Conservation (phyloP, 768 basidiomycete genomes). For the Cubamyces lactineus region DNA sequence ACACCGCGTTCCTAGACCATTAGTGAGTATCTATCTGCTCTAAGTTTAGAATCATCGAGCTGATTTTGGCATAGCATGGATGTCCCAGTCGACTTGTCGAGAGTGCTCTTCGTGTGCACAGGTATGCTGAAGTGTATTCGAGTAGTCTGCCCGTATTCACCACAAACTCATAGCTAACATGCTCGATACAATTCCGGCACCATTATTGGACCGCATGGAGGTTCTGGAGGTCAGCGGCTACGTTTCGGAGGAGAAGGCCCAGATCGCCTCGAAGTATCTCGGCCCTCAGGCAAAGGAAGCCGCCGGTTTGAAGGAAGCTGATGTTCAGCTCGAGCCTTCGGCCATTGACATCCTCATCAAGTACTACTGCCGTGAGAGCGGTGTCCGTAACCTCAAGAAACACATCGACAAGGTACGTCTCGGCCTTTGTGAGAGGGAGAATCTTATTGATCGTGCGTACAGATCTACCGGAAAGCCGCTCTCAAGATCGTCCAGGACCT, state of each 20-base stretch:
- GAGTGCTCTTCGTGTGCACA: slow-evolving; percentile 97
- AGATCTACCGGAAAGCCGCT: slow-evolving; percentile 98
- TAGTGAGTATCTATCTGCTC: slow-evolving; percentile 61
- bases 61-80: slow-evolving; percentile 68
- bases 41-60: neutral
- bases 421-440: neutral
- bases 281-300: slow-evolving; percentile 93
- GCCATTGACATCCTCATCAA: slow-evolving; percentile 91
- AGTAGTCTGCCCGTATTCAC: neutral
- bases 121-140: slow-evolving; percentile 36
- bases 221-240: slow-evolving; percentile 94
- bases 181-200: slow-evolving; percentile 92
- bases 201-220: slow-evolving; percentile 94
- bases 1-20: slow-evolving; percentile 91
- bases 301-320: slow-evolving; percentile 81
- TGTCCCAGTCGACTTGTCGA: slow-evolving; percentile 93
- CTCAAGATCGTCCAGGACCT: slow-evolving; percentile 89
- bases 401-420: slow-evolving; percentile 89
- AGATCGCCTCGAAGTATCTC: slow-evolving; percentile 86
- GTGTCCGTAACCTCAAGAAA: slow-evolving; percentile 96
- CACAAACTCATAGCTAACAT: slow-evolving; percentile 63
- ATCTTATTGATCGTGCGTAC: neutral
- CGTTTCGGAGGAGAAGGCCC: slow-evolving; percentile 89
- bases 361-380: slow-evolving; percentile 97
- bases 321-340: slow-evolving; percentile 75